Percentiles rank a stretch among this genome's conserved stretches.
Conservation (phyloP, 805 yeast species). For the Teunomyces barrocoloradensis region DNA sequence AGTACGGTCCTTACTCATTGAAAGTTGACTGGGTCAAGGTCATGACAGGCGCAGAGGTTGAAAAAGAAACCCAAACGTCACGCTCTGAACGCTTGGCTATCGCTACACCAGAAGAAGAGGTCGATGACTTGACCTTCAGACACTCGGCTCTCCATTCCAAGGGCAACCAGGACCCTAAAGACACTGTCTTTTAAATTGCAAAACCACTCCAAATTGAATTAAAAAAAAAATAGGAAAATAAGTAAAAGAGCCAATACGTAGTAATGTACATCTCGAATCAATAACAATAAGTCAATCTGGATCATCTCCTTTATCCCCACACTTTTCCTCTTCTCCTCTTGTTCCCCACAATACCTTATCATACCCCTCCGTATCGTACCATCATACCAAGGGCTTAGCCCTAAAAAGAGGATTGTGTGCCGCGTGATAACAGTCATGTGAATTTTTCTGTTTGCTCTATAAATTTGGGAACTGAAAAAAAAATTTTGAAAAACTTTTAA, state of each 20-base stretch:
- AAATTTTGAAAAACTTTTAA: background rate
- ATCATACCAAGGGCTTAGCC: background rate
- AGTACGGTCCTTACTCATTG: constrained; percentile 71
- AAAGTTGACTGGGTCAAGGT: constrained; percentile 73
- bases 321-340: background rate
- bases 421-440: background rate
- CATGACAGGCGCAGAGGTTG: constrained; percentile 54
- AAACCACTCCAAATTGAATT: background rate
- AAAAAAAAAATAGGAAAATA: constrained; percentile 1
- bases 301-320: background rate
- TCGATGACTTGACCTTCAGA: constrained; percentile 5
- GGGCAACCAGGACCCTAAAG: constrained; percentile 33
- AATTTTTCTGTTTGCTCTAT: background rate
- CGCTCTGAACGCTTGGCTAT: constrained; percentile 23
- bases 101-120: constrained; percentile 7
- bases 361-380: background rate
- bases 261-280: background rate
- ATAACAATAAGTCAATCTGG: background rate
- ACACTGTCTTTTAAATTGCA: constrained; percentile 26
- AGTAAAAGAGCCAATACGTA: background rate
- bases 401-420: background rate
- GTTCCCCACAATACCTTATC: constrained; percentile 1
- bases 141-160: constrained; percentile 13
- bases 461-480: background rate
- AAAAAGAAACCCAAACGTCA: constrained; percentile 37